Percentiles rank a stretch among this genome's conserved stretches.
Conservation (phyloP, 164 flowering plant genomes). For the Sextonia rubra region DNA sequence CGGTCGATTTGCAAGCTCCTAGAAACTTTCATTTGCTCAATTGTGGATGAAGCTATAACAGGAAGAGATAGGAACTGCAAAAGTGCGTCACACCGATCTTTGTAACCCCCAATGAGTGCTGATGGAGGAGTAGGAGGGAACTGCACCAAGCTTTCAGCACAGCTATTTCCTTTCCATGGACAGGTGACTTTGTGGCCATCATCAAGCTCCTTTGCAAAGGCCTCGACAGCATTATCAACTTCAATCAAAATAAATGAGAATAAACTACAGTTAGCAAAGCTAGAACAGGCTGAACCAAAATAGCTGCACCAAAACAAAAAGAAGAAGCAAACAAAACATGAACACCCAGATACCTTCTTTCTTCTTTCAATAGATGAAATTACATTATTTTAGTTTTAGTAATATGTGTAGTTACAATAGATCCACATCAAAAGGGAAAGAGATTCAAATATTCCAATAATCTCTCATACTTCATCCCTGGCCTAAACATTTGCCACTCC, state of each 20-base stretch:
- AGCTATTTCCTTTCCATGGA: slow-evolving; percentile 94
- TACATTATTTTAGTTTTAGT: background rate
- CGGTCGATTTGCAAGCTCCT: slow-evolving; percentile 70
- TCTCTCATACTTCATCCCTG: background rate
- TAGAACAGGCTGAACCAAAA: slow-evolving; percentile 1
- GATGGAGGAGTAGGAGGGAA: slow-evolving; percentile 97
- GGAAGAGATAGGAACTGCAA: slow-evolving; percentile 86
- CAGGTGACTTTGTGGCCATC: slow-evolving; percentile 61
- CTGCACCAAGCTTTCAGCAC: slow-evolving; percentile 96
- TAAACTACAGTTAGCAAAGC: slow-evolving; percentile 15
- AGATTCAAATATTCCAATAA: background rate
- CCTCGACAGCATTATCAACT: slow-evolving; percentile 70
- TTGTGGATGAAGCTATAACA: slow-evolving; percentile 62
- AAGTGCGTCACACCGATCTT: slow-evolving; percentile 96
- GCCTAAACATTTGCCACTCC: background rate
- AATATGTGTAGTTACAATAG: background rate
- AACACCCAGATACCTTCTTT: background rate
- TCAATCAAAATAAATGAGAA: slow-evolving; percentile 20
- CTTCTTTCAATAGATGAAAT: background rate
- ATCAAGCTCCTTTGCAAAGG: slow-evolving; percentile 77
- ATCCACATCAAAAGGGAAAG: background rate
- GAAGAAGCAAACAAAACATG: slow-evolving; percentile 1
- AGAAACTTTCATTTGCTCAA: slow-evolving; percentile 72
- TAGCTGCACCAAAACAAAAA: background rate
- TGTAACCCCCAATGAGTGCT: slow-evolving; percentile 88